Percentiles rank a stretch among this genome's conserved stretches.
Evolutionary conservation across 192 early-diverging fungal species (phyloP).

Genomic region (Glomus cerebriforme): DNA sequence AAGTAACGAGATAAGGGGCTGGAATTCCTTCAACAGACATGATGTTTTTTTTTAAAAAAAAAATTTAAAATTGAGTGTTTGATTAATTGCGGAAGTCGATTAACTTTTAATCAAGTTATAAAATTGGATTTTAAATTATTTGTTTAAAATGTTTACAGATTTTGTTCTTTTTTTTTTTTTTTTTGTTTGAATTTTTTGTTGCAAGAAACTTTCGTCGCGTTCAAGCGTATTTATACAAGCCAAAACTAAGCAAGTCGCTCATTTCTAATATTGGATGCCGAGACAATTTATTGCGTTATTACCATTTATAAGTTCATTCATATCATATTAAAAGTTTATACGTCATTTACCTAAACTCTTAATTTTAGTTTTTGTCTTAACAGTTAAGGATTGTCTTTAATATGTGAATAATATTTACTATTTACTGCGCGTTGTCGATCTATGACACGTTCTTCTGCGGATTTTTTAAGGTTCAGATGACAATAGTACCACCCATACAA

Average conservation of each 20-base stretch:
- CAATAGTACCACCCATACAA: too few species aligned
- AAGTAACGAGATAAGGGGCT: neutral
- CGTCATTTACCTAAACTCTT: too few species aligned
- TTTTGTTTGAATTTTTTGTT: neutral
- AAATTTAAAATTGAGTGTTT: too few species aligned
- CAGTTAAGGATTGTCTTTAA: neutral
- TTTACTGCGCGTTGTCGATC: too few species aligned
- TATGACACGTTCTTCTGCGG: too few species aligned
- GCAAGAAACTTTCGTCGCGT: neutral
- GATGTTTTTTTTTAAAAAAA: too few species aligned
- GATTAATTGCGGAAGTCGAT: too few species aligned
- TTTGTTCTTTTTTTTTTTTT: neutral
- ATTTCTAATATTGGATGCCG: neutral
- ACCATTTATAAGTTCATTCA: neutral
- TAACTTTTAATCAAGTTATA: too few species aligned
- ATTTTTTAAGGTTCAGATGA: too few species aligned
- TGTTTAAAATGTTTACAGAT: neutral
- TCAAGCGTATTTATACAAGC: neutral
- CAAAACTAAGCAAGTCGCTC: neutral
- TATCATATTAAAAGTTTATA: neutral
- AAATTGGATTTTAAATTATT: too few species aligned
- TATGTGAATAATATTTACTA: neutral
- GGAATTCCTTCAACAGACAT: neutral
- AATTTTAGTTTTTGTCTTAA: too few species aligned
- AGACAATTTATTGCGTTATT: neutral